phyloP scores from a whole-genome alignment of 2,329 filamentous ascomycete species.

The Fusarium subglutinans region DNA sequence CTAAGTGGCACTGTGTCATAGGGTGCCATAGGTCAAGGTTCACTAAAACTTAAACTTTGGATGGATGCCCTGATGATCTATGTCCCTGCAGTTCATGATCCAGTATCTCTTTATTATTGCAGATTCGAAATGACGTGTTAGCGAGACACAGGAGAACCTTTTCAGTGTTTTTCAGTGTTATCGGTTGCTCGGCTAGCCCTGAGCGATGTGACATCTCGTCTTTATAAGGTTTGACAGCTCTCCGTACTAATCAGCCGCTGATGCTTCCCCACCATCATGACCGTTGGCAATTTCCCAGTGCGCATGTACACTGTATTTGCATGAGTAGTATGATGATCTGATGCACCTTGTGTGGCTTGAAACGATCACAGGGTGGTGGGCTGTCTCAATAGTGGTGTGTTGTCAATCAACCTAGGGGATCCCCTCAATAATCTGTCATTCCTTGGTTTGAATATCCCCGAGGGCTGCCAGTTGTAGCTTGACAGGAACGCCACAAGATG shows the following conservation, averaged over 20 bases:
- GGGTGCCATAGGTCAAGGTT: background rate
- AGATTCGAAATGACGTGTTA: background rate
- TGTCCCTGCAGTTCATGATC: background rate
- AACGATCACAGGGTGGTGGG: too few species aligned
- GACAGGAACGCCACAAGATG: too few species aligned
- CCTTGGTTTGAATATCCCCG: background rate
- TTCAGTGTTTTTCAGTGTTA: accelerated
- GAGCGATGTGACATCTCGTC: background rate
- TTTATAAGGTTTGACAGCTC: background rate
- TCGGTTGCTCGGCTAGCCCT: too few species aligned
- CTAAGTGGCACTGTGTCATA: background rate
- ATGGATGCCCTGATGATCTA: background rate
- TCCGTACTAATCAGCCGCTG: background rate
- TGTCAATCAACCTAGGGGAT: too few species aligned
- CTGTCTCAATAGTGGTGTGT: background rate
- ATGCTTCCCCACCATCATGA: background rate
- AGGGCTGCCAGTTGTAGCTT: accelerated
- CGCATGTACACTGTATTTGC: too few species aligned
- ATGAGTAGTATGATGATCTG: background rate
- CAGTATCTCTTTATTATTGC: too few species aligned
- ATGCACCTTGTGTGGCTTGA: background rate
- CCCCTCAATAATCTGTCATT: background rate
- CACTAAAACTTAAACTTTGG: background rate
- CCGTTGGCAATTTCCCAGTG: accelerated
- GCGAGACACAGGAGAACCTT: too few species aligned